phyloP scores from a whole-genome alignment of 306 rosid genomes.

The Alnus rubra region DNA sequence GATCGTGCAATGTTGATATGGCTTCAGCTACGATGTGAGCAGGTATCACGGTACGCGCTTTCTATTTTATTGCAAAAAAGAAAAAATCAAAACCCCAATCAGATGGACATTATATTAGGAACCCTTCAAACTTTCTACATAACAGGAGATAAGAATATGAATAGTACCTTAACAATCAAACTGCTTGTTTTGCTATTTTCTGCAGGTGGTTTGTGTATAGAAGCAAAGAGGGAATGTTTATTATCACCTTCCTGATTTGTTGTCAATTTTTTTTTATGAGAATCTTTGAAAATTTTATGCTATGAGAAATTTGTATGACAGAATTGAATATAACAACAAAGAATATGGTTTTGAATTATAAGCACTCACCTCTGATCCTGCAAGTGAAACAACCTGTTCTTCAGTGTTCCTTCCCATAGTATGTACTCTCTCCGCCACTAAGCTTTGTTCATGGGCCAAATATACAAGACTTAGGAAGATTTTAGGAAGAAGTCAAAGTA shows the following conservation, averaged over 20 bases:
- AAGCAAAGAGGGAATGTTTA: constrained; percentile 41
- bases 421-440: constrained; percentile 35
- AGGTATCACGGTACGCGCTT: constrained; percentile 56
- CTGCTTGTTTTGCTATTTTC: constrained; percentile 76
- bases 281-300: constrained; percentile 11
- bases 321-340: constrained; percentile 2
- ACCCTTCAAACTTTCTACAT: neutral
- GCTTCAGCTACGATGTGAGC: constrained; percentile 80
- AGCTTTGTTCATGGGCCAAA: constrained; percentile 9
- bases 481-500: constrained; percentile 7
- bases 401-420: constrained; percentile 65
- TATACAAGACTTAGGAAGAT: constrained; percentile 15
- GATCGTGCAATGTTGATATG: constrained; percentile 63
- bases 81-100: constrained; percentile 5
- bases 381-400: constrained; percentile 42
- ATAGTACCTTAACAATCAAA: constrained; percentile 74
- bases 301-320: neutral
- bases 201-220: constrained; percentile 43
- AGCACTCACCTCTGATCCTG: constrained; percentile 55
- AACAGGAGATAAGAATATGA: neutral
- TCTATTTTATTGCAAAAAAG: constrained; percentile 43
- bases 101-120: constrained; percentile 2
- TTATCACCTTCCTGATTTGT: constrained; percentile 49
- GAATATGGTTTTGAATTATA: constrained; percentile 12
- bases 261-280: constrained; percentile 22